Percentiles rank a stretch among this genome's conserved stretches.
phyloP scores from a whole-genome alignment of 306 rosid species.

The Adenanthera pavonina region DNA sequence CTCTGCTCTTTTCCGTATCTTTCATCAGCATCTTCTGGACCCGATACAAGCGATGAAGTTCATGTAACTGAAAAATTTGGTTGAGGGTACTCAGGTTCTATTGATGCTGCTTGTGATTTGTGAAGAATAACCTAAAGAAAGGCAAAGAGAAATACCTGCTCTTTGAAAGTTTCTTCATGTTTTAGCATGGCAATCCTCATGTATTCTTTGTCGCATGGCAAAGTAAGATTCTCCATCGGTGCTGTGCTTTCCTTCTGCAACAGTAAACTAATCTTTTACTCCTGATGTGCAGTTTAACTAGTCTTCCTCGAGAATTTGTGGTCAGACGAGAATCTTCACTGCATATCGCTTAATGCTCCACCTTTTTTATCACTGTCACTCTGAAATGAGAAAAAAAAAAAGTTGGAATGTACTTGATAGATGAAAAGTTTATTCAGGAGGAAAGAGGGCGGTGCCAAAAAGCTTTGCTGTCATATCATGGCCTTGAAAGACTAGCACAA shows the following conservation, averaged over 20 bases:
- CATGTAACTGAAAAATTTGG: constrained; percentile 57
- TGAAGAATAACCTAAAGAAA: constrained; percentile 19
- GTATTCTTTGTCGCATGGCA: constrained; percentile 68
- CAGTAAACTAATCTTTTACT: background rate
- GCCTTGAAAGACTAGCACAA: constrained; percentile 40
- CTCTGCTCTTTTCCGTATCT: constrained; percentile 48
- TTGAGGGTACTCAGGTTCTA: background rate
- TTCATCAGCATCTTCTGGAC: constrained; percentile 79
- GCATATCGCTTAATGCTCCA: background rate
- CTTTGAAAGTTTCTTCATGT: constrained; percentile 82
- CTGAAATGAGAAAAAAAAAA: constrained; percentile 45
- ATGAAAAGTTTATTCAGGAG: constrained; percentile 27
- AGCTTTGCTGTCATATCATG: constrained; percentile 27
- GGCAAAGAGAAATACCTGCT: constrained; percentile 60
- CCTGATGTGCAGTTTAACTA: constrained; percentile 13
- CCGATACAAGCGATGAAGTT: constrained; percentile 80
- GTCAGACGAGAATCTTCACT: constrained; percentile 30
- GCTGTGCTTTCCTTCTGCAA: constrained; percentile 29
- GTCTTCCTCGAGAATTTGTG: constrained; percentile 15
- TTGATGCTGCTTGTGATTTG: background rate
- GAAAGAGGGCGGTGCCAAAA: constrained; percentile 25
- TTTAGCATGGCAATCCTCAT: constrained; percentile 80
- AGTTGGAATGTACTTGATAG: constrained; percentile 17
- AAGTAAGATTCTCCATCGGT: constrained; percentile 67
- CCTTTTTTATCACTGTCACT: constrained; percentile 31